phyloP scores from a whole-genome alignment of 352 stramenopile species.

The Globisporangium spinosum region DNA sequence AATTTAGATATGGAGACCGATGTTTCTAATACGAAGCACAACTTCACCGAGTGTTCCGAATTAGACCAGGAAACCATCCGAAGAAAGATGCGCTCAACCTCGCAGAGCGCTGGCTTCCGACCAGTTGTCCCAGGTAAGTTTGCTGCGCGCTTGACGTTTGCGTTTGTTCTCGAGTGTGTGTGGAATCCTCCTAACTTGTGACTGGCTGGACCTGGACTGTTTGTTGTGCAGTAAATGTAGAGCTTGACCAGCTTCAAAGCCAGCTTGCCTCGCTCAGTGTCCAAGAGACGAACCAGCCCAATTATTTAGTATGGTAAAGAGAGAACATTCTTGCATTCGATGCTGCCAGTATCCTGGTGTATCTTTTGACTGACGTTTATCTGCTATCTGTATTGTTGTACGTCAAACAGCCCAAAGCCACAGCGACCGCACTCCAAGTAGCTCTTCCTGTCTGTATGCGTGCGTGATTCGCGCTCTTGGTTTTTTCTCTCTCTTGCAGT shows the following conservation, averaged over 20 bases:
- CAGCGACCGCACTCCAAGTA: conserved; percentile 24
- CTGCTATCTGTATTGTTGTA: neutral
- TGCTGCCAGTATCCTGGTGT: neutral
- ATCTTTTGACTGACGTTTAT: neutral
- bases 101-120: conserved; percentile 61
- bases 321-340: neutral
- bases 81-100: conserved; percentile 68
- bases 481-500: conserved; percentile 5
- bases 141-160: neutral
- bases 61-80: conserved; percentile 69
- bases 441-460: conserved; percentile 12
- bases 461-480: conserved; percentile 8
- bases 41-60: conserved; percentile 73
- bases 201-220: neutral
- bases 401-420: conserved; percentile 22
- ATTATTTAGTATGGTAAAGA: conserved; percentile 33
- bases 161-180: neutral
- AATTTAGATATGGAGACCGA: conserved; percentile 46
- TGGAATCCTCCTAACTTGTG: neutral
- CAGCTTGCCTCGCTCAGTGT: conserved; percentile 25
- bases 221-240: conserved; percentile 16
- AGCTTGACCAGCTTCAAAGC: conserved; percentile 20
- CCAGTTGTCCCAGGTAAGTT: conserved; percentile 63
- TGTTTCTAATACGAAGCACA: conserved; percentile 48
- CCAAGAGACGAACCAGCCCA: conserved; percentile 24